Percentiles rank a stretch among this genome's conserved stretches.
phyloP scores from a whole-genome alignment of 106 monocot genomes.

The Dioscorea zingiberensis region DNA sequence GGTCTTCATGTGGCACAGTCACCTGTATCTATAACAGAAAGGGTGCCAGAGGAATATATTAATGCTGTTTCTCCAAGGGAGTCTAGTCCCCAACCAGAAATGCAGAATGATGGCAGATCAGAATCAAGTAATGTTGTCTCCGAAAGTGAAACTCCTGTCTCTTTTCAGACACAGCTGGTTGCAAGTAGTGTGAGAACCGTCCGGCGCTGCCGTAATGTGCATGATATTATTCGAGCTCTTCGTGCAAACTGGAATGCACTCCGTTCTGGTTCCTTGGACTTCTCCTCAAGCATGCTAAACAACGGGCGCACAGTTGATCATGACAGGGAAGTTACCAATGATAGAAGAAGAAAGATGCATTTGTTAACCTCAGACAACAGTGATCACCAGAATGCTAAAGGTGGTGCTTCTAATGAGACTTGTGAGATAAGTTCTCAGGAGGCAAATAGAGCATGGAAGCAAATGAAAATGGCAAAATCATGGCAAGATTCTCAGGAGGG shows the following conservation, averaged over 20 bases:
- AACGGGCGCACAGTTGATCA: neutral
- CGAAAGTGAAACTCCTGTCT: neutral
- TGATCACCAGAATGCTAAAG: neutral
- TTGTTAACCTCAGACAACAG: neutral
- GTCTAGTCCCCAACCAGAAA: neutral
- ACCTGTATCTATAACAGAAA: slow-evolving; percentile 19
- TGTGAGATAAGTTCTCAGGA: slow-evolving; percentile 7
- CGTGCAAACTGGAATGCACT: slow-evolving; percentile 66
- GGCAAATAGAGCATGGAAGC: slow-evolving; percentile 67
- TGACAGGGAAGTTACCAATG: slow-evolving; percentile 1
- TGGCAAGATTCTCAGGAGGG: slow-evolving; percentile 1
- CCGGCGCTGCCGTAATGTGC: slow-evolving; percentile 28
- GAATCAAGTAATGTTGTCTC: neutral
- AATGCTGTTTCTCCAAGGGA: slow-evolving; percentile 1
- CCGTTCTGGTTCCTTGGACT: slow-evolving; percentile 44
- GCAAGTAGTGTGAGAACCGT: slow-evolving; percentile 35
- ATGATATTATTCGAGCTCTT: slow-evolving; percentile 31
- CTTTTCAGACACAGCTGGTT: neutral
- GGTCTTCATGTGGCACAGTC: neutral
- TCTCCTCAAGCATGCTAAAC: slow-evolving; percentile 19
- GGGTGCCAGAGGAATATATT: slow-evolving; percentile 17
- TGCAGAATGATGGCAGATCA: neutral
- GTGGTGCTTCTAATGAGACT: slow-evolving; percentile 5
- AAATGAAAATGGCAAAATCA: slow-evolving; percentile 59
- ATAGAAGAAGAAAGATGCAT: neutral